Evolutionary conservation across 2,329 filamentous ascomycete species (phyloP), one percentile per base, ranked within the genome.

Genomic region (Canariomyces notabilis): DNA sequence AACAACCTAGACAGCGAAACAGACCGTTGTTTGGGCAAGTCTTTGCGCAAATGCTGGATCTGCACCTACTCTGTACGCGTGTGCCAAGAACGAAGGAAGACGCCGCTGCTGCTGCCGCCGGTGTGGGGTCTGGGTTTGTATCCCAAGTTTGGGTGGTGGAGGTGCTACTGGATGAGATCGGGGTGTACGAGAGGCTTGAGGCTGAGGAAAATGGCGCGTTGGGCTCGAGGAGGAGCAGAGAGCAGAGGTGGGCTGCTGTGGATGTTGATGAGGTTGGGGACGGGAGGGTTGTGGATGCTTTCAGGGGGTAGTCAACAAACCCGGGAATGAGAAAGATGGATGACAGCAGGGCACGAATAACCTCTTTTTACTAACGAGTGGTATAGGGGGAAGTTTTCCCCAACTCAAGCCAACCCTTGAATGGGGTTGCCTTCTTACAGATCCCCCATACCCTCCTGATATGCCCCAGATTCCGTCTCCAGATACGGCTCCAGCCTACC

Each of bases 201-300:
- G 2, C 55, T 35, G 16, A 63, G 60, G 47, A 62, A 60, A 3
- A 53, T 0, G n/a, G 31, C 54, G 56, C 50, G 22, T 16, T 36
- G 23, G 26, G 49, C 20, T 22, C n/a, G 39, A 42, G 19, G 14
- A 66, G 63, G 48, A 64, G 61, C 20, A 65, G 77, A 42, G 78
- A 81, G 61, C 72, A 77, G 66, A 66, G 71, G 34, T 82, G 77
- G 77, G 69, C 64, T 0, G 68, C 69, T 2, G 67, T 81, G 6
- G 69, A 71, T 21, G 58, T 76, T 9, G 55, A 58, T 6, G 50
- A 50, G 2, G 58, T 76, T 8, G 54, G 57, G 5, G 50, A 49
- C 2, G 59, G 58, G 6, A 63, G 61, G 45, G 48, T 79, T 23
- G 62, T 68, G 15, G 60, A 69, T 53, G 68, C 65, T 3, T 68